Evolutionary conservation across 495 filamentous ascomycete genomes (phyloP), one percentile per base, ranked within the genome.

Genomic region (Hyaloscypha hepaticicola): DNA sequence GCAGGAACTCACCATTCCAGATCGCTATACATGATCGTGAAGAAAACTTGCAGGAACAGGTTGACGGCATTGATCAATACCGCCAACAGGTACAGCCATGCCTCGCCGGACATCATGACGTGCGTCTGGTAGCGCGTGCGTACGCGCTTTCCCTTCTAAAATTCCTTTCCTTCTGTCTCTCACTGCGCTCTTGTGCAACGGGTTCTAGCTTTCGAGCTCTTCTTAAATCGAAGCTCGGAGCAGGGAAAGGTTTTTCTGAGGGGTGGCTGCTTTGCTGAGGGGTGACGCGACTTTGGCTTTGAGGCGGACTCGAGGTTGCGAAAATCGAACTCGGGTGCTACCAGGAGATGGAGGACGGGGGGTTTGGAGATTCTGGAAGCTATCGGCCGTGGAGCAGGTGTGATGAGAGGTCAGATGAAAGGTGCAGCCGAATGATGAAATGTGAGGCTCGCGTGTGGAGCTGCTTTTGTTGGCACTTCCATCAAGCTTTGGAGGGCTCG

Each of bases 51-150:
- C 57, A 99, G 86, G 79, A 99, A 99, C 69, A 99, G 86, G 85
- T 99, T 99, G 87, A 98, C 95, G 80, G 96, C 96, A 84, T 99
- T 99, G 82, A 99, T 95, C 75, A 99, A 85, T 78, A 99, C 96
- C 79, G 95, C 89, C 77, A 99, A 84, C 71, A 99, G 89, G 83
- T 96, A 99, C 76, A 99, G 85, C 96, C 94, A 99, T 80, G 94
- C 95, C 87, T 99, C 94, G 74, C 94, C 94, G 70, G 94, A 97
- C 94, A 99, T 99, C 66, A 79, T 96, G 81, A 78, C 66, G 52
- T 70, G 60, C 61, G 49, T 29, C n/a, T 50, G 22, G 49, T 22
- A 48, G 52, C 60, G 65, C 60, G 59, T 63, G 34, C 29, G 33
- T n/a, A 22, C 65, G 55, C 55, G 27, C 21, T 62, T 51, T 60